Evolutionary conservation across 352 stramenopile genomes (phyloP).

Genomic region (Lagenidium giganteum): DNA sequence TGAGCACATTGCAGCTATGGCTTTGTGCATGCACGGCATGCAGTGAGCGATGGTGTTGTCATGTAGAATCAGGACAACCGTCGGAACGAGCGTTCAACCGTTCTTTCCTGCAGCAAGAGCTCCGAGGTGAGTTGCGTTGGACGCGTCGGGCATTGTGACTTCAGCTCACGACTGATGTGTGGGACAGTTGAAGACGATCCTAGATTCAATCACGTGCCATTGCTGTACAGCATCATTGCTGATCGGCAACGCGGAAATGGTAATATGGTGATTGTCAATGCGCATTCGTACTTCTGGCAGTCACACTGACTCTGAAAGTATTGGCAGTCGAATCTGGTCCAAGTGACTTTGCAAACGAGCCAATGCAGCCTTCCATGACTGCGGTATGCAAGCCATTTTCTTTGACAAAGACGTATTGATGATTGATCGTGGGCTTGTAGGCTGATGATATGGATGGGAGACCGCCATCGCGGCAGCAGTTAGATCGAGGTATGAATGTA

Average conservation of each 20-base stretch:
- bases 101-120: slow-evolving; percentile 76
- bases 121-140: slow-evolving; percentile 38
- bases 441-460: not conserved
- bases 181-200: slow-evolving; percentile 55
- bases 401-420: slow-evolving; percentile 4
- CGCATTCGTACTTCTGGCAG: not conserved
- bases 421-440: not conserved
- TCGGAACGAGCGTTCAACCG: slow-evolving; percentile 70
- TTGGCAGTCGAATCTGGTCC: not conserved
- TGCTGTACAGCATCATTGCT: slow-evolving; percentile 80
- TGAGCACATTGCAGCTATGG: slow-evolving; percentile 7
- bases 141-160: not conserved
- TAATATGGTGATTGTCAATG: not conserved
- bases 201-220: slow-evolving; percentile 60
- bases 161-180: not conserved
- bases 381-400: slow-evolving; percentile 14
- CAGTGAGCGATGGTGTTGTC: slow-evolving; percentile 2
- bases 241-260: slow-evolving; percentile 33
- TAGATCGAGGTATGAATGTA: too few species aligned
- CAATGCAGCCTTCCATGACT: slow-evolving; percentile 15
- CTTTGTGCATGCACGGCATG: not conserved
- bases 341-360: not conserved
- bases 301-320: not conserved
- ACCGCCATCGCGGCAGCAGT: slow-evolving; percentile 10
- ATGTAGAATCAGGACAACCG: slow-evolving; percentile 78